Evolutionary conservation across 2,329 filamentous ascomycete species (phyloP).

Genomic region (Talaromyces marneffei): DNA sequence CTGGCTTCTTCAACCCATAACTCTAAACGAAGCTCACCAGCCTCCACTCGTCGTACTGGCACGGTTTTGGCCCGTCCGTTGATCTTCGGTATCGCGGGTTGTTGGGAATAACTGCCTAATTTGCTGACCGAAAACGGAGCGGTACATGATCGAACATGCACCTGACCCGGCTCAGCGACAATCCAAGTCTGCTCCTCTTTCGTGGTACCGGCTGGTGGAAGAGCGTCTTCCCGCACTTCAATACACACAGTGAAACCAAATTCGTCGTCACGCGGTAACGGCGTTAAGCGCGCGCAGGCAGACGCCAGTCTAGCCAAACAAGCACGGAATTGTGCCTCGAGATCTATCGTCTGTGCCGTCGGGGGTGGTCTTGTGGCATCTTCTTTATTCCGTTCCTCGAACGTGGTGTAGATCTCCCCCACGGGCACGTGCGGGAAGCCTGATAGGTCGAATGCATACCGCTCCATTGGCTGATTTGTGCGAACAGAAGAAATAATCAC

Average conservation of each 20-base stretch:
- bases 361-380: slow-evolving; percentile 29
- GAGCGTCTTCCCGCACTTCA: slow-evolving; percentile 42
- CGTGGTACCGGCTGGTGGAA: slow-evolving; percentile 43
- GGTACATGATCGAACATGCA: slow-evolving; percentile 35
- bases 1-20: slow-evolving; percentile 64
- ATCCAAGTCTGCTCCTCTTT: slow-evolving; percentile 55
- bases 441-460: slow-evolving; percentile 57
- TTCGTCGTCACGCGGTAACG: slow-evolving; percentile 42
- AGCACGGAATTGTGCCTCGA: slow-evolving; percentile 46
- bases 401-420: slow-evolving; percentile 46
- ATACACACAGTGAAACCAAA: slow-evolving; percentile 48
- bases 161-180: slow-evolving; percentile 49
- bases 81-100: slow-evolving; percentile 28
- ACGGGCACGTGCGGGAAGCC: slow-evolving; percentile 48
- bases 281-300: slow-evolving; percentile 38
- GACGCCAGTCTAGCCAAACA: slow-evolving; percentile 41
- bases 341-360: slow-evolving; percentile 33
- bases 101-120: slow-evolving; percentile 27
- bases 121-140: slow-evolving; percentile 37
- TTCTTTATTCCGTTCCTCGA: slow-evolving; percentile 38
- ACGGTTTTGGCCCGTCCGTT: slow-evolving; percentile 51
- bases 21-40: slow-evolving; percentile 61
- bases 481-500: slow-evolving; percentile 52
- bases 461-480: slow-evolving; percentile 50
- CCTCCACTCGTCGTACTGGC: slow-evolving; percentile 58